A percentile compares a stretch with the other conserved stretches of the same genome.
Evolutionary conservation across 441 rosid genomes (phyloP).

Genomic region (Flueggea neowawraea): DNA sequence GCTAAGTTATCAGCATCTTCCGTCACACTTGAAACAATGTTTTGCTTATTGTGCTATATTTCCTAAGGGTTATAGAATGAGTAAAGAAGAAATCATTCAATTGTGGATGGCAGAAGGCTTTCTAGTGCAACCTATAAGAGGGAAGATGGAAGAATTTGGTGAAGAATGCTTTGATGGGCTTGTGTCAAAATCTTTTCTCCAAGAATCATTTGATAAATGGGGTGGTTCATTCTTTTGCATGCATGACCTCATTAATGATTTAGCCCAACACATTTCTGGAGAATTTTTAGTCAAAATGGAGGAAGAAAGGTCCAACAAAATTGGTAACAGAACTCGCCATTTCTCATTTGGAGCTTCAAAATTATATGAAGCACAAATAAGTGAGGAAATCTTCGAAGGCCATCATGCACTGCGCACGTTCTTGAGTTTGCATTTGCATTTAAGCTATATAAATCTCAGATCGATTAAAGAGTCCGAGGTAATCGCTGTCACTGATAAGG

Average conservation of each 20-base stretch:
- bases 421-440: neutral
- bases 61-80: conserved; percentile 7
- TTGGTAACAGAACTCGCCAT: conserved; percentile 8
- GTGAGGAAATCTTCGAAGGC: neutral
- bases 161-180: conserved; percentile 13
- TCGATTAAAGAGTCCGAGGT: neutral
- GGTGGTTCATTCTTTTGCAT: neutral
- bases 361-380: neutral
- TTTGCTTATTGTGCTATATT: conserved; percentile 16
- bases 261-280: conserved; percentile 8
- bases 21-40: conserved; percentile 10
- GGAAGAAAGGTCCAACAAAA: neutral
- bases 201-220: neutral
- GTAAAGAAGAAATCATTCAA: conserved; percentile 5
- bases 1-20: conserved; percentile 12
- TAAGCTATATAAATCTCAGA: too few species aligned
- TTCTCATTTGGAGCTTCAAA: neutral
- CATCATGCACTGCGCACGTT: conserved; percentile 9
- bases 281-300: conserved; percentile 6
- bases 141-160: conserved; percentile 8
- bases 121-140: neutral
- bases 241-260: conserved; percentile 15
- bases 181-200: conserved; percentile 15
- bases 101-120: conserved; percentile 20
- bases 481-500: too few species aligned